A percentile compares a stretch with the other conserved stretches of the same genome.
phyloP scores from a whole-genome alignment of 345 rosid species.

The Boechera retrofracta region DNA sequence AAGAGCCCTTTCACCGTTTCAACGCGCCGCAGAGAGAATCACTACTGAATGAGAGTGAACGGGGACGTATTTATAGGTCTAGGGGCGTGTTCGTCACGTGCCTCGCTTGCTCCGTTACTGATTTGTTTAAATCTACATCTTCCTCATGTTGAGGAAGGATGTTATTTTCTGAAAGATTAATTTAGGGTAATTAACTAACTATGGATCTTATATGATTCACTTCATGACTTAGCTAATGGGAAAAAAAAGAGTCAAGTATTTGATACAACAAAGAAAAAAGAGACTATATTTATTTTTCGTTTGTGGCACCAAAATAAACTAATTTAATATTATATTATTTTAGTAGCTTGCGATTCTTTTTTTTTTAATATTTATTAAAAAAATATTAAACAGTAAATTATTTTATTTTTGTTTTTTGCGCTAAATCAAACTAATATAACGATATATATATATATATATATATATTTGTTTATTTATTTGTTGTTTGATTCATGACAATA shows the following conservation, averaged over 20 bases:
- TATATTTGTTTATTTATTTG: too few species aligned
- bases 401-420: too few species aligned
- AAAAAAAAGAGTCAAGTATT: neutral
- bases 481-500: too few species aligned
- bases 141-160: neutral
- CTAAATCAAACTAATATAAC: too few species aligned
- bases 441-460: too few species aligned
- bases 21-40: conserved; percentile 35
- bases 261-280: neutral
- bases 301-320: neutral
- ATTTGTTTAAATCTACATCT: neutral
- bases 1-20: neutral
- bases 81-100: conserved; percentile 29
- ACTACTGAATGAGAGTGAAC: neutral
- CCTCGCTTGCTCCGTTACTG: conserved; percentile 25
- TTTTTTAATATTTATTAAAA: too few species aligned
- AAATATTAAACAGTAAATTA: neutral
- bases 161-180: neutral
- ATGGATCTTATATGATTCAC: conserved; percentile 1
- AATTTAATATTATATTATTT: neutral
- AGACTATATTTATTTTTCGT: neutral
- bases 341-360: too few species aligned
- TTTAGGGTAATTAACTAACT: neutral
- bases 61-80: conserved; percentile 21
- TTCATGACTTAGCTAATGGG: neutral